Evolutionary conservation across 768 basidiomycete genomes (phyloP), one percentile per base, ranked within the genome.

Genomic region (Leccinum obscurum): DNA sequence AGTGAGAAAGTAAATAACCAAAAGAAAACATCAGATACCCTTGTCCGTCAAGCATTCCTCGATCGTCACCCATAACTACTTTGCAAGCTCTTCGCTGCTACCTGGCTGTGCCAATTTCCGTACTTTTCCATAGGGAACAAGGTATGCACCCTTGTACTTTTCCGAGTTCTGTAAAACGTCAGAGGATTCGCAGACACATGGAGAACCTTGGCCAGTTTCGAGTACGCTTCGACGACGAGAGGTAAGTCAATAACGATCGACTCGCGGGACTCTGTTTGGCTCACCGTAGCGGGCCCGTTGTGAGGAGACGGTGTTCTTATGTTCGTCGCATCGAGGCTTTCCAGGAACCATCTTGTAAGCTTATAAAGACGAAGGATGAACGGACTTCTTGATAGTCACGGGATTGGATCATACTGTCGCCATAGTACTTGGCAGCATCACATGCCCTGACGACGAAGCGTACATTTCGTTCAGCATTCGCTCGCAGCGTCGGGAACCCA

Each of bases 121-220:
- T 4, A 77, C 39, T 1, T 17, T 60, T 7, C 63, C 70, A 0
- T 69, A 62, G 0, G 76, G 75, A 28, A 68, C 49, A n/a, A 77
- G 52, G 55, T 77, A 73, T 57, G 61, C 66, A n/a, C 76, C 73
- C 46, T 64, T 62, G 59, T 72, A 77, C 55, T 62, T 72, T 15
- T 65, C 66, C 39, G 59, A 59, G 6, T 68, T 24, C 13, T 63
- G 57, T 5, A 30, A 52, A 11, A 76, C 52, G 9, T 68, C 67
- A 15, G 67, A 39, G 6, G 70, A 70, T 14, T 68, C 72, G 0
- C 76, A 26, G 75, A 79, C 4, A 77, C 79, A 61, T 78, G 83
- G 15, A 86, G 74, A 30, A 82, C 70, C 51, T 77, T 77, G 20
- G 80, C 77, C n/a, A 86, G 69, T 66, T 88, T 87, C 52, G 82